A percentile compares a stretch with the other conserved stretches of the same genome.
Conservation (phyloP, 116 monocot species). For the Trichopus zeylanicus region DNA sequence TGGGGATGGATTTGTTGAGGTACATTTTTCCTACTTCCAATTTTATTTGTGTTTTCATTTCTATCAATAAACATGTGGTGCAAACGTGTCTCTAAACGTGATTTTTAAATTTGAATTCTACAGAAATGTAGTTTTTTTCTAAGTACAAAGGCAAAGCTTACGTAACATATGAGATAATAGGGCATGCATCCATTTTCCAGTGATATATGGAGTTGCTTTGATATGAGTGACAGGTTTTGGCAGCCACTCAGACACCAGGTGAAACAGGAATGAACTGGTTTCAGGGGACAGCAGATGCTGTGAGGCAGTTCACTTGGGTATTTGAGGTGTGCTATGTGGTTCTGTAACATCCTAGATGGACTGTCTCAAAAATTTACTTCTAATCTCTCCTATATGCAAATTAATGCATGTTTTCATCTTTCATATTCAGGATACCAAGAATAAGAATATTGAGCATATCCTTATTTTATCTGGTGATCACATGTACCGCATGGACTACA, state of each 20-base stretch:
- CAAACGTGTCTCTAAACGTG: no score
- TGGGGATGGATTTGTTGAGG: constrained; percentile 16
- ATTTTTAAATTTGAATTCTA: no score
- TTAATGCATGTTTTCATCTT: neutral
- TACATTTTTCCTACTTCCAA: neutral
- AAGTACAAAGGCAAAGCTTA: no score
- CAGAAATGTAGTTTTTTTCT: no score
- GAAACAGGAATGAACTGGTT: constrained; percentile 86
- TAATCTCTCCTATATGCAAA: neutral
- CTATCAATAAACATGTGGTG: no score
- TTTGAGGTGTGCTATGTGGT: constrained; percentile 38
- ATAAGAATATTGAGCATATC: constrained; percentile 63
- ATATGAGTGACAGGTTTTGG: constrained; percentile 45
- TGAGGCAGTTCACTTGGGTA: constrained; percentile 74
- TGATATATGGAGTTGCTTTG: neutral
- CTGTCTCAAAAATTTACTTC: neutral
- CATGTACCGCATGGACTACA: constrained; percentile 84
- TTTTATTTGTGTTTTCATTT: neutral
- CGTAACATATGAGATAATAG: no score
- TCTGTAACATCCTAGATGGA: neutral
- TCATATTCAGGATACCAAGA: constrained; percentile 49
- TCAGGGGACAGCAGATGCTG: constrained; percentile 87
- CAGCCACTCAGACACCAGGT: constrained; percentile 79
- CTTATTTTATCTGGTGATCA: constrained; percentile 84
- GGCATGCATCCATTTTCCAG: no score